Evolutionary conservation across 495 filamentous ascomycete species (phyloP), one percentile per base, ranked within the genome.

Genomic region (Annulohypoxylon moriforme): DNA sequence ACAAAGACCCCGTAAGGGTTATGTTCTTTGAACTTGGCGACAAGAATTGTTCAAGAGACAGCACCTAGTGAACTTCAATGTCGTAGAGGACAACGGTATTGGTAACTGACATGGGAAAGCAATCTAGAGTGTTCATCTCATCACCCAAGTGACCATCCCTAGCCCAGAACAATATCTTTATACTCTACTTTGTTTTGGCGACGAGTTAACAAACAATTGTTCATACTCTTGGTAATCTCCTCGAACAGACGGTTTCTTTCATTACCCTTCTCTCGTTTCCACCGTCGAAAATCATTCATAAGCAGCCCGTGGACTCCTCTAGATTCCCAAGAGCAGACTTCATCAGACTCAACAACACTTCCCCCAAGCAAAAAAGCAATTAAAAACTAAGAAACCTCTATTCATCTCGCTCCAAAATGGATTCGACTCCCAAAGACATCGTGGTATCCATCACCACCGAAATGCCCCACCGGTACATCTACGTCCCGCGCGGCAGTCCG

Each of bases 401-500:
- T 22, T 18, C 18, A 47, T 47, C 18, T 8, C 4, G 13, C 31
- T 13, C 22, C 27, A 55, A 13, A 3, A 65, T 70, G 68, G 46
- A n/a, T n/a, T n/a, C 25, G 38, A n/a, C 59, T 49, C 14, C 18
- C 11, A 44, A 64, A 8, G 77, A 79, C 13, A 47, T 42, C 14
- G 67, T 69, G 34, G 76, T 75, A 18, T 67, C 58, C 8, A 18
- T 55, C 11, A 24, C 64, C 16, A 29, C 38, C 10, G 71, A 64
- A 0, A 72, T 83, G 60, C 80, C 81, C 3, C 10, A 25, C 2
- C 74, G 79, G 25, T 84, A 83, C 64, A 56, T 24, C 14, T 81
- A 81, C 20, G 76, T 83, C 18, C 72, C 61, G 11, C 82, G 80
- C 36, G 81, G 82, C 56, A 68, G 81, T 60, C 53, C 68, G 1